A percentile compares a stretch with the other conserved stretches of the same genome.
Evolutionary conservation across 1,284 basidiomycete species (phyloP).

Genomic region (Volvariella volvacea): DNA sequence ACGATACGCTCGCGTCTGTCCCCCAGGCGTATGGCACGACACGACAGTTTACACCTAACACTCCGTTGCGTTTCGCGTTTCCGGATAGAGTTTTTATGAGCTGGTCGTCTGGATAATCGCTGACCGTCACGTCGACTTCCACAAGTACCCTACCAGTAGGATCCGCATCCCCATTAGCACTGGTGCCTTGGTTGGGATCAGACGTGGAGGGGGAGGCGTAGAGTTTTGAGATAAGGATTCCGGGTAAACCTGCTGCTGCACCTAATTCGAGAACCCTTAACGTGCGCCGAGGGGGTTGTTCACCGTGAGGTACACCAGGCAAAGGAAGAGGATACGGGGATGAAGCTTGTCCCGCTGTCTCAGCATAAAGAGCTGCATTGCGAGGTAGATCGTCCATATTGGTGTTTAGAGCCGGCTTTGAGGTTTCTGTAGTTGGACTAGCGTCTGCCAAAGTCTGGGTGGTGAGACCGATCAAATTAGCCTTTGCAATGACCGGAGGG

Average conservation of each 20-base stretch:
- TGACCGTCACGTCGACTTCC: conserved; percentile 41
- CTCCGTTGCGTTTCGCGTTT: conserved; percentile 49
- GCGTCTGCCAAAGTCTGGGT: no score
- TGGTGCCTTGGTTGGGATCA: background rate
- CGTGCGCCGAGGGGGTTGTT: conserved; percentile 9
- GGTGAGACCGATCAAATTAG: no score
- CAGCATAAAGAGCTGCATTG: no score
- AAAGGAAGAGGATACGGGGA: no score
- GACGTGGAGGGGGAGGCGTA: conserved; percentile 17
- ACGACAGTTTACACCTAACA: conserved; percentile 31
- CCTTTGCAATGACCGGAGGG: no score
- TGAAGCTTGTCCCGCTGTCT: no score
- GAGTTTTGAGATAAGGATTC: conserved; percentile 52
- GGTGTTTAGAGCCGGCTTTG: no score
- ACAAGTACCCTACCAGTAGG: no score
- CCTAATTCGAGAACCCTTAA: conserved; percentile 63
- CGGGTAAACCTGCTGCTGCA: conserved; percentile 65
- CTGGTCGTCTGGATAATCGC: conserved; percentile 66
- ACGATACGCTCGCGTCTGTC: conserved; percentile 32
- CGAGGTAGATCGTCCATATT: no score
- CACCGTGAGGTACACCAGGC: no score
- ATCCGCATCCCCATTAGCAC: no score
- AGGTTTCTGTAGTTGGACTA: no score
- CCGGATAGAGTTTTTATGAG: conserved; percentile 51
- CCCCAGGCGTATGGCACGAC: conserved; percentile 62